Base-by-base conservation (phyloP, 495 filamentous ascomycete species). In the Aspergillus sparsus region DNA sequence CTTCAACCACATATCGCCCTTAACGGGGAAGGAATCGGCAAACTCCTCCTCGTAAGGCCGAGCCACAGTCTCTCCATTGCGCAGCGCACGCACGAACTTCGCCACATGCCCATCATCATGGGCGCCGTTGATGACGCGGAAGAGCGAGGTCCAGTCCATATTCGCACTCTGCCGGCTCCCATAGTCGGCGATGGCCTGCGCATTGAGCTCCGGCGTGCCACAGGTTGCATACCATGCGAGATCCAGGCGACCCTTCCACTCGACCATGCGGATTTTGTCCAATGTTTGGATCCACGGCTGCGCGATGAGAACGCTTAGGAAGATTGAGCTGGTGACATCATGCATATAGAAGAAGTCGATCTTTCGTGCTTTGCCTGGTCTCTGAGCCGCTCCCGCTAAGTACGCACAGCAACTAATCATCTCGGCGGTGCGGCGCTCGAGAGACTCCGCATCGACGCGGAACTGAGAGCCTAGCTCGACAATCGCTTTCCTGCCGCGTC, bases 281-380 rank as follows among this genome's bases (percentile, higher is more conserved):
- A 61, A 63, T 0, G 63, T 18, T n/a, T 21, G 46, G 49, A 77
- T 68, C 68, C 69, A 75, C n/a, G 35, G 27, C 47, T 68, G 63
- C 5, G 46, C 36, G 13, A 57, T 35, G 6, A 76, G 55, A 10
- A 66, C 55, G 27, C 42, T 62, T 36, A 71, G 51, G 56, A 71
- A 70, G 42, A 77, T 65, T 12, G 57, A 62, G 60, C 51, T 46
- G 44, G 65, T 77, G 33, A 73, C 67, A 34, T 41, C 53, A 60
- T 77, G 74, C 63, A 77, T 69, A 54, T 61, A 51, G 66, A 71
- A 74, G 57, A 77, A 77, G 57, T 77, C 74, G 41, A 77, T 62
- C 57, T 70, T 71, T 31, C 49, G 12, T 32, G 37, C 33, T 35
- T 68, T 65, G 41, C 63, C 62, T 5, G 64, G 58, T 7, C 55